Base-by-base conservation (phyloP, 129 eudicot genomes). In the Flaveria robusta region DNA sequence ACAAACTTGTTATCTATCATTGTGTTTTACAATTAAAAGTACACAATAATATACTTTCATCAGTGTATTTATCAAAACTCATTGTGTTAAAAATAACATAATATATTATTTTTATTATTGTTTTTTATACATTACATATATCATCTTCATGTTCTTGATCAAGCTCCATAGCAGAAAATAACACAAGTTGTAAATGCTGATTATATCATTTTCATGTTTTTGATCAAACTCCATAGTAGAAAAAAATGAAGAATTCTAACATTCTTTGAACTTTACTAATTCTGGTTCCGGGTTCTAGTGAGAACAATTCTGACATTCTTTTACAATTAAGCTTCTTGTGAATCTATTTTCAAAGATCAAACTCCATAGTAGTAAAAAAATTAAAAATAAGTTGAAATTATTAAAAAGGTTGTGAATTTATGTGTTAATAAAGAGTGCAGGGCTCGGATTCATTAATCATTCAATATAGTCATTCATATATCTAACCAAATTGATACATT, bases 251-350 rank as follows among this genome's bases (percentile, higher is more conserved):
- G n/a, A n/a, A n/a, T n/a, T n/a, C n/a, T n/a, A n/a, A n/a, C n/a
- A n/a, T n/a, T 79, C 66, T 71, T 72, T 71, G 29, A 70, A 60
- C 81, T 79, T 71, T 80, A 72, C 62, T 73, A 80, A 76, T 27
- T 65, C 77, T 58, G 68, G 80, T 73, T 42, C 72, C 70, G 27
- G 80, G 68, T 14, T 87, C 90, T 89, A 92, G 82, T 50, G 96
- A 79, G 86, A 89, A 89, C 68, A 87, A 89, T 2, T 84, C 85
- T 12, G 97, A 90, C 97, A 90, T 90, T 79, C 58, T 72, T 79
- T 74, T 47, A 12, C 51, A 55, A 39, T 45, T 67, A 50, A 63
- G 51, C 12, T 22, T 18, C 49, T 65, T 76, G 9, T 20, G 24
- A 64, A 47, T 16, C 64, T 63, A 8, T 24, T 10, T 16, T 49